Evolutionary conservation across 768 basidiomycete genomes (phyloP).

Genomic region (Vishniacozyma victoriae): DNA sequence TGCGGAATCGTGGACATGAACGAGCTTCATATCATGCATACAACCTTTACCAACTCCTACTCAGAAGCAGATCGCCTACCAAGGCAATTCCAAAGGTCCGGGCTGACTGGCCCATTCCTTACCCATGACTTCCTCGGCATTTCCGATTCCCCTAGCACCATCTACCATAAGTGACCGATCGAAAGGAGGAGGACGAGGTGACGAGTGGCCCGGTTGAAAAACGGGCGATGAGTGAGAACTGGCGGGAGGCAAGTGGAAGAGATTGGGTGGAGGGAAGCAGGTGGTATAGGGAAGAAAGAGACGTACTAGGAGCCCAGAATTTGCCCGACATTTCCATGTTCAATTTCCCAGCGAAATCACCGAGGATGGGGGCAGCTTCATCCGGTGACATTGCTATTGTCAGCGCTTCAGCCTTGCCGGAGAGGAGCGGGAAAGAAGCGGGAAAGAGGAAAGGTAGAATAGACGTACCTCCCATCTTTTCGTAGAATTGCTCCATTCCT

Average conservation of each 20-base stretch:
- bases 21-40: too few relatives aligned
- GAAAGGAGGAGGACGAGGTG: background rate
- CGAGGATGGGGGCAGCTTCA: constrained; percentile 49
- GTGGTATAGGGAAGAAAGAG: too few relatives aligned
- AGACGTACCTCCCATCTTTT: constrained; percentile 50
- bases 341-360: constrained; percentile 49
- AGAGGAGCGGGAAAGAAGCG: too few relatives aligned
- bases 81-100: constrained; percentile 49
- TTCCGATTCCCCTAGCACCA: constrained; percentile 50
- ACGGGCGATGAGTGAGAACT: too few relatives aligned
- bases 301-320: constrained; percentile 52
- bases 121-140: constrained; percentile 50
- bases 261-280: too few relatives aligned
- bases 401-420: too few relatives aligned
- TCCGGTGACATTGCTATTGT: constrained; percentile 51
- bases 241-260: too few relatives aligned
- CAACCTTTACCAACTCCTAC: too few relatives aligned
- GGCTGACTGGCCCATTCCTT: constrained; percentile 47
- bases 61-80: constrained; percentile 43
- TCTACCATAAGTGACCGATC: background rate
- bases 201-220: too few relatives aligned
- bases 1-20: too few relatives aligned
- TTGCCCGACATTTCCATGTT: constrained; percentile 48
- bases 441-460: background rate
- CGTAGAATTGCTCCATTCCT: constrained; percentile 52